Percentiles rank a stretch among this genome's conserved stretches.
Conservation (phyloP, 305 asterid genomes). For the Rubia occidens region DNA sequence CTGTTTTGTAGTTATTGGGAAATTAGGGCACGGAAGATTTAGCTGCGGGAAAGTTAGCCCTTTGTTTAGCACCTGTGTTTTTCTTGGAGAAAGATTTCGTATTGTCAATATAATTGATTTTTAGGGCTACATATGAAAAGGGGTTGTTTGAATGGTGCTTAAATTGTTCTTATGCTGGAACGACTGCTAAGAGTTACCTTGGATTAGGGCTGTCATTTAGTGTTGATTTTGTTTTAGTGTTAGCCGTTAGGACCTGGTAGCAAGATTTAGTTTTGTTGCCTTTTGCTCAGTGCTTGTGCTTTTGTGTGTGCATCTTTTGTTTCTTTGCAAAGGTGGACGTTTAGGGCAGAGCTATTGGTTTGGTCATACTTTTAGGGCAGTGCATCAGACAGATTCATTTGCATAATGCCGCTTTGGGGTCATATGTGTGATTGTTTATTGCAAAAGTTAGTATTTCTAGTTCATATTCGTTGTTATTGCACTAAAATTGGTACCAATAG, state of each 20-base stretch:
- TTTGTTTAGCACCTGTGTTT: background rate
- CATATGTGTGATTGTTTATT: too few relatives aligned
- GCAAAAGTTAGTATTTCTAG: background rate
- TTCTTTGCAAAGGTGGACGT: background rate
- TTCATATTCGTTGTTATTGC: background rate
- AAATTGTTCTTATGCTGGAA: background rate
- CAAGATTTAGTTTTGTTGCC: background rate
- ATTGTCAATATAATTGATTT: background rate
- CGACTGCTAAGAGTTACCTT: background rate
- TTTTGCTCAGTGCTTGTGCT: background rate
- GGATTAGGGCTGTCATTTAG: background rate
- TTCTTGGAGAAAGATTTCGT: background rate
- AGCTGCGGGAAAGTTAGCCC: background rate
- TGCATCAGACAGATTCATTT: background rate
- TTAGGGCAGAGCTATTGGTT: too few relatives aligned
- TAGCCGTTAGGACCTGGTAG: background rate
- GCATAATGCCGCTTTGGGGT: background rate
- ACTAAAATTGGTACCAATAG: background rate
- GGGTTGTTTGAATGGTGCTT: background rate
- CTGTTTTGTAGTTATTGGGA: background rate
- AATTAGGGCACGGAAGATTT: constrained; percentile 1
- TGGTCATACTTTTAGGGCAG: background rate
- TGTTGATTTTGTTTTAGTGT: background rate
- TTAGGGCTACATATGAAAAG: background rate
- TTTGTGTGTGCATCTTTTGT: background rate